These are phyloP conservation scores for Macrotyloma uniflorum DNA, from an alignment of 306 rosid genomes.

Conservation along the genomic window DNA sequence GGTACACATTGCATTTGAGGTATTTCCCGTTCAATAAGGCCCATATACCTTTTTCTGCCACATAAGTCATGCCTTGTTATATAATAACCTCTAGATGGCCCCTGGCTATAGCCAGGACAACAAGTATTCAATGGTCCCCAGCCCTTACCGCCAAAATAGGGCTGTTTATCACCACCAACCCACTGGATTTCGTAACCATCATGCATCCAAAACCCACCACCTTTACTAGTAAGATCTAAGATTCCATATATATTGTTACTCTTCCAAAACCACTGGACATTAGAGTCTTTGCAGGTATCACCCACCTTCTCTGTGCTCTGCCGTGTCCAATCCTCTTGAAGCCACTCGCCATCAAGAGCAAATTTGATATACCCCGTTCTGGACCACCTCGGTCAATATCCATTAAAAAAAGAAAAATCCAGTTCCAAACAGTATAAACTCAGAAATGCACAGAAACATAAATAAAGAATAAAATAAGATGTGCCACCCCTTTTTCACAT, in stretches of 20 bases:
- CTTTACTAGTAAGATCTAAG: background rate
- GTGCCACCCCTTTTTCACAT: conserved; percentile 18
- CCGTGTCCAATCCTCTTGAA: background rate
- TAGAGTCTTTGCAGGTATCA: background rate
- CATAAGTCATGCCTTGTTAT: background rate
- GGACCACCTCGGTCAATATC: background rate
- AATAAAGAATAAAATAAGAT: background rate
- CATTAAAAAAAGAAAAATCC: conserved; percentile 18
- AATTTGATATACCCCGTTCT: background rate
- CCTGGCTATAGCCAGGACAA: background rate
- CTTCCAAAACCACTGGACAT: background rate
- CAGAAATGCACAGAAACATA: background rate
- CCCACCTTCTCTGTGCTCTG: background rate
- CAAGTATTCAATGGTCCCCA: background rate
- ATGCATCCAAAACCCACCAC: background rate
- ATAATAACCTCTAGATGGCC: background rate
- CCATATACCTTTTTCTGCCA: background rate
- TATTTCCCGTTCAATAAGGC: background rate
- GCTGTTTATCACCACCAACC: background rate
- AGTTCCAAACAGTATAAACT: conserved; percentile 26
- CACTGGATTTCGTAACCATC: background rate
- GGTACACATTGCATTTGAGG: background rate
- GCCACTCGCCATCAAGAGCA: background rate
- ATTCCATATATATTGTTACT: background rate
- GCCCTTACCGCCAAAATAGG: background rate